Base-by-base conservation (phyloP, 192 early-diverging fungal genomes). In the Spinellus fusiger region DNA sequence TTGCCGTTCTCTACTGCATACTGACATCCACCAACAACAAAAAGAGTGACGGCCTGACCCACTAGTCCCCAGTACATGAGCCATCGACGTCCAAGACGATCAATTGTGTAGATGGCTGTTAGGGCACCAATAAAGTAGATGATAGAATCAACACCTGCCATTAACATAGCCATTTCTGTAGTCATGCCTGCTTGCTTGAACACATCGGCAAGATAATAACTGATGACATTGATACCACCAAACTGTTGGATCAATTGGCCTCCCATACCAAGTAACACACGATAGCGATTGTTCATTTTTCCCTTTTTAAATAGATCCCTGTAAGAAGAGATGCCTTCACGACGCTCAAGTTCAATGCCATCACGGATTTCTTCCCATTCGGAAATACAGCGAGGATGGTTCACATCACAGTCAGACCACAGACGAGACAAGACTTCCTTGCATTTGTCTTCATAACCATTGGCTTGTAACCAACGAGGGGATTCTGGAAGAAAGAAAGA, bases 51-150 rank as follows among this genome's bases (percentile, higher is more conserved):
- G 12, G 59, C 59, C 46, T 68, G 66, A 7, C 23, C 76, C 15
- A 86, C 47, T 15, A 78, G 78, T 4, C 90, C 90, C 38, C 74
- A 74, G 35, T 88, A 58, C 4, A 90, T 74, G 6, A 92, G 79
- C 56, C 70, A 75, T 23, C 82, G 66, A 9, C 91, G 82, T n/a
- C 91, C 91, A 58, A 84, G 69, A 15, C 78, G 71, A 35, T 92
- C 90, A 46, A 92, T 70, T 54, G 75, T 73, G 44, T 81, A 75
- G 58, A 91, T 86, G n/a, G 82, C 85, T 1, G 87, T 85, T 28
- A 93, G 65, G 0, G 90, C 88, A 1, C 78, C 66, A 28, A 91
- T 64, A 34, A 88, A 68, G 68, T 92, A 91, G 56, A 92, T 73
- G 32, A 86, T 66, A 1, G 86, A 77, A 57, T 85, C 86, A 53